Evolutionary conservation across 805 yeast species (phyloP).

Genomic region (Kluyveromyces wickerhamii): DNA sequence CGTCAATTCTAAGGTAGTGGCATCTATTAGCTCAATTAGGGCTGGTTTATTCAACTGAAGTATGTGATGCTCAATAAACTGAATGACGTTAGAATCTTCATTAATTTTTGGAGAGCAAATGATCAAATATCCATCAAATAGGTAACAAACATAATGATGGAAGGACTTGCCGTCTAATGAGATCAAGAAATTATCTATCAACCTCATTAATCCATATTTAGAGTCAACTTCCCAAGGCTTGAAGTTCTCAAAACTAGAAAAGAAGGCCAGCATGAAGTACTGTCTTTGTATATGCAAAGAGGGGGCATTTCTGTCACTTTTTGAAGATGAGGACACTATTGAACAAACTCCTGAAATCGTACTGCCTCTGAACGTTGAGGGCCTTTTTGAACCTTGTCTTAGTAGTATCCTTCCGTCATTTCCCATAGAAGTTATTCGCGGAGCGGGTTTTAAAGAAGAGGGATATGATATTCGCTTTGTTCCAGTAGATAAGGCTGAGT

Average conservation of each 20-base stretch:
- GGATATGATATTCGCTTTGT: too few relatives aligned
- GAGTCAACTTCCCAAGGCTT: constrained; percentile 25
- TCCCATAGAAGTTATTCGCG: neutral
- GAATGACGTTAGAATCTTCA: constrained; percentile 15
- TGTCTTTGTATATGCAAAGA: constrained; percentile 3
- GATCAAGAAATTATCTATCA: constrained; percentile 30
- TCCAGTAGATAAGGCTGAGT: too few relatives aligned
- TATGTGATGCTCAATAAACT: constrained; percentile 12
- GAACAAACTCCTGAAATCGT: constrained; percentile 11
- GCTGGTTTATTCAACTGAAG: constrained; percentile 2
- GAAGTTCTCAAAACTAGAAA: constrained; percentile 6
- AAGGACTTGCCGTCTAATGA: constrained; percentile 25
- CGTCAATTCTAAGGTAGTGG: constrained; percentile 10
- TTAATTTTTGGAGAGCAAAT: constrained; percentile 11
- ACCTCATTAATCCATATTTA: constrained; percentile 29
- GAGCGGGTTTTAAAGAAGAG: neutral
- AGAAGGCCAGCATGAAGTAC: constrained; percentile 2
- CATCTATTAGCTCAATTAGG: constrained; percentile 7
- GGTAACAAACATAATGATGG: constrained; percentile 25
- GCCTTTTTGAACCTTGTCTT: neutral
- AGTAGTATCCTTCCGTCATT: neutral
- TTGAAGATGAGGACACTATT: constrained; percentile 11
- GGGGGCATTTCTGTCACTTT: neutral
- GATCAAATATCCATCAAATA: constrained; percentile 24
- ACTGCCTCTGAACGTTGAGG: constrained; percentile 8